A percentile compares a stretch with the other conserved stretches of the same genome.
These are phyloP conservation scores for Aegle marmelos DNA, from an alignment of 345 rosid genomes.

Conservation along the genomic window DNA sequence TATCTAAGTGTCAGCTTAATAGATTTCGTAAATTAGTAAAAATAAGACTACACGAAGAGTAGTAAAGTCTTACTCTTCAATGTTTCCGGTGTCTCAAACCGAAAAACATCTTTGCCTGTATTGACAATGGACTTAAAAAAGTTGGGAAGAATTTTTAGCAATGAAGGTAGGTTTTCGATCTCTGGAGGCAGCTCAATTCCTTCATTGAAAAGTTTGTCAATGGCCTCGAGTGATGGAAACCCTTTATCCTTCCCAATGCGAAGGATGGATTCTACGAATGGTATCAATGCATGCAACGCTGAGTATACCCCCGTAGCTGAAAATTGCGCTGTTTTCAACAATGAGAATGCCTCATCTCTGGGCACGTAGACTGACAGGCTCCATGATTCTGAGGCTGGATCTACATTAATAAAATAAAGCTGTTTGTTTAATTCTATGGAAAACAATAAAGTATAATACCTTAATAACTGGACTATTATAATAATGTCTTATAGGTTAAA, in stretches of 20 bases:
- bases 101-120: slow-evolving; percentile 38
- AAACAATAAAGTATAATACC: too few species aligned
- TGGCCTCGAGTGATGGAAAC: slow-evolving; percentile 63
- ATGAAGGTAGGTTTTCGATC: slow-evolving; percentile 30
- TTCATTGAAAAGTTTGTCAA: slow-evolving; percentile 57
- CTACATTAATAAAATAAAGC: slow-evolving; percentile 17
- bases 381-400: slow-evolving; percentile 50
- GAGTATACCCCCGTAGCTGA: slow-evolving; percentile 55
- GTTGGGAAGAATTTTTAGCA: slow-evolving; percentile 44
- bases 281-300: slow-evolving; percentile 49
- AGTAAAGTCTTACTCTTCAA: slow-evolving; percentile 33
- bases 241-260: slow-evolving; percentile 34
- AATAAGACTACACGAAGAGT: too few species aligned
- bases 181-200: slow-evolving; percentile 35
- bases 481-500: too few species aligned
- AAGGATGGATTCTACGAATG: slow-evolving; percentile 38
- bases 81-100: slow-evolving; percentile 51
- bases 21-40: too few species aligned
- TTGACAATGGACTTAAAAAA: slow-evolving; percentile 43
- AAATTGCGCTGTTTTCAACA: slow-evolving; percentile 43
- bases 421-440: too few species aligned
- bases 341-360: slow-evolving; percentile 68
- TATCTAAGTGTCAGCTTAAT: too few species aligned
- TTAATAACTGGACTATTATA: too few species aligned
- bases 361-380: slow-evolving; percentile 52